Evolutionary conservation across 148 eudicot genomes (phyloP).

Genomic region (Rhododendron mucronatum): DNA sequence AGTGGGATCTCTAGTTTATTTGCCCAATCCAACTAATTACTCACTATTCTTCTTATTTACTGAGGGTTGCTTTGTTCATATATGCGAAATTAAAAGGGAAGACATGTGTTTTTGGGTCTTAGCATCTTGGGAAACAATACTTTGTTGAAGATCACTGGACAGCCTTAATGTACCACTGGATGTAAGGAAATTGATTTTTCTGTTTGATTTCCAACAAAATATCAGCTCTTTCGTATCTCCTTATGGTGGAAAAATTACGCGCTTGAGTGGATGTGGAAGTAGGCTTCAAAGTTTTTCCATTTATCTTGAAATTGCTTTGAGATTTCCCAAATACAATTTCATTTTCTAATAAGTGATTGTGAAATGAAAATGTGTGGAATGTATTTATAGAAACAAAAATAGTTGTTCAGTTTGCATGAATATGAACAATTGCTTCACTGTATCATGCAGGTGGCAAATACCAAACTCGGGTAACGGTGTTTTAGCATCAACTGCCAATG

Average conservation of each 20-base stretch:
- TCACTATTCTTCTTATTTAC: not conserved
- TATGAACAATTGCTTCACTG: not conserved
- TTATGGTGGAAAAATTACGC: not conserved
- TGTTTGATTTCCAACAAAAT: not conserved
- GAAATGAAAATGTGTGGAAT: not conserved
- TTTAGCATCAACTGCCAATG: slow-evolving; percentile 86
- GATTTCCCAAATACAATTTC: not conserved
- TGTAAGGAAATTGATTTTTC: not conserved
- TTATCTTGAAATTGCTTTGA: not conserved
- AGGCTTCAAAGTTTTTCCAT: not conserved
- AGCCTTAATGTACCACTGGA: not conserved
- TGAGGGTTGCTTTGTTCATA: not conserved
- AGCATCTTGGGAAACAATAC: not conserved
- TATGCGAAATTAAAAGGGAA: not conserved
- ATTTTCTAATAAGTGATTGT: not conserved
- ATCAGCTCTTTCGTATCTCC: not conserved
- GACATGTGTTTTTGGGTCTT: not conserved
- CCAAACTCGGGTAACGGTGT: slow-evolving; percentile 47
- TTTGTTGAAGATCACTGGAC: not conserved
- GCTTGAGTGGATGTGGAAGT: not conserved
- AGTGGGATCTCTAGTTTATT: not conserved
- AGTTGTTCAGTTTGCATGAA: not conserved
- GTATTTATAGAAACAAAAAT: not conserved
- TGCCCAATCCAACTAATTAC: not conserved
- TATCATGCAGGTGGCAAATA: slow-evolving; percentile 69